phyloP scores from a whole-genome alignment of 2,329 filamentous ascomycete species.

The Aspergillus sp. region DNA sequence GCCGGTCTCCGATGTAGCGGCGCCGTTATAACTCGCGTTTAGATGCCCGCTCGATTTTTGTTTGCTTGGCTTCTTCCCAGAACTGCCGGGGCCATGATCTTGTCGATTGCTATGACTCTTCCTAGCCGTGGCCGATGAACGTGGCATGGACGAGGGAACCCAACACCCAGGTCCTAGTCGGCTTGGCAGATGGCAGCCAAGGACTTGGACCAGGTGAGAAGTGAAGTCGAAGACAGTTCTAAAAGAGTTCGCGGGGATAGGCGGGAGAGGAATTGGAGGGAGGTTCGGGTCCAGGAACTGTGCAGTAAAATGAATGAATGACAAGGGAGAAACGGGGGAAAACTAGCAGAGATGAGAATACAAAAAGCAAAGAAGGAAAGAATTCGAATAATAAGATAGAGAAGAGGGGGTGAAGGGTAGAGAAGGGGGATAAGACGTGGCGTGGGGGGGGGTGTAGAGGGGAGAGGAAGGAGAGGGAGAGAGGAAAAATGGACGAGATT shows the following conservation, averaged over 20 bases:
- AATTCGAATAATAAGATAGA: conserved; percentile 13
- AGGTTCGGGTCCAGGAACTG: conserved; percentile 9
- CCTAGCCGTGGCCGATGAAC: conserved; percentile 48
- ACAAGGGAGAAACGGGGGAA: conserved; percentile 17
- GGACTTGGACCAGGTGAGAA: conserved; percentile 45
- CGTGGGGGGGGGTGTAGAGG: conserved; percentile 12
- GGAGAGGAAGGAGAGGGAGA: conserved; percentile 16
- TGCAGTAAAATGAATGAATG: conserved; percentile 20
- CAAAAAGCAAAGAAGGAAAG: conserved; percentile 17
- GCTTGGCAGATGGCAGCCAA: conserved; percentile 51
- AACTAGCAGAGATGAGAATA: conserved; percentile 13
- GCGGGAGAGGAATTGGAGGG: conserved; percentile 12
- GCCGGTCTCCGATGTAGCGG: conserved; percentile 38
- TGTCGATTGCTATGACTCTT: conserved; percentile 71
- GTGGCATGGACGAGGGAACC: conserved; percentile 50
- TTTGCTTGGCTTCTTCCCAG: conserved; percentile 67
- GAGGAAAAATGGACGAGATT: conserved; percentile 21
- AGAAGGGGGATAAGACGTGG: conserved; percentile 15
- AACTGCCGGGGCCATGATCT: conserved; percentile 83
- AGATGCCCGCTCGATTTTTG: conserved; percentile 57
- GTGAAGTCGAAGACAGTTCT: conserved; percentile 23
- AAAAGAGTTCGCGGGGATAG: conserved; percentile 10
- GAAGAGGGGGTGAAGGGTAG: conserved; percentile 8
- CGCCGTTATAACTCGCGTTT: conserved; percentile 50
- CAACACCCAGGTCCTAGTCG: conserved; percentile 45